These are phyloP conservation scores for Puccinia coronata DNA, from an alignment of 1,284 basidiomycete species.

Conservation along the genomic window DNA sequence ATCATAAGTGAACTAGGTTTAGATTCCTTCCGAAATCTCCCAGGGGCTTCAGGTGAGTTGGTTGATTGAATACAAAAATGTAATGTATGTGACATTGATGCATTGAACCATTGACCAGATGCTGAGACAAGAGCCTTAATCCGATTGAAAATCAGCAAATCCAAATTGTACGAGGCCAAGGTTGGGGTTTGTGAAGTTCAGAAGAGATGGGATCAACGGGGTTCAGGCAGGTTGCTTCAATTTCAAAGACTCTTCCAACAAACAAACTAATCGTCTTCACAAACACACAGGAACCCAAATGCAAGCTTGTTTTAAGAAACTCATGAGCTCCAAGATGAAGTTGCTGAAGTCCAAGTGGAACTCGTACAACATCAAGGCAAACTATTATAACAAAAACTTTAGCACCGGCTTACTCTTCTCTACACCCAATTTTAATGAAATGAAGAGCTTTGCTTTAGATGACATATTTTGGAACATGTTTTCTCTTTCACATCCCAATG, in stretches of 20 bases:
- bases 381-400: neutral
- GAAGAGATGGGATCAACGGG: slow-evolving; percentile 5
- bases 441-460: neutral
- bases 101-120: neutral
- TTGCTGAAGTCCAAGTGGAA: neutral
- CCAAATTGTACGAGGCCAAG: neutral
- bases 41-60: neutral
- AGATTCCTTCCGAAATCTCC: neutral
- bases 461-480: slow-evolving; percentile 16
- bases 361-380: neutral
- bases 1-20: neutral
- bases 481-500: neutral
- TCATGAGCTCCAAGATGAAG: slow-evolving; percentile 3
- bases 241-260: neutral
- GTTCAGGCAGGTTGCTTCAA: neutral
- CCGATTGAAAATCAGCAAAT: slow-evolving; percentile 1
- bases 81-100: neutral
- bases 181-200: neutral
- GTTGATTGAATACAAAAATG: neutral
- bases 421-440: neutral
- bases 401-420: neutral
- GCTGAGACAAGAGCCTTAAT: neutral
- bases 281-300: neutral
- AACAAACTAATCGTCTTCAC: neutral
- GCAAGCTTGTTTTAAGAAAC: slow-evolving; percentile 11